phyloP scores from a whole-genome alignment of 2,329 filamentous ascomycete genomes.

The Aspergillus puulaauensis region DNA sequence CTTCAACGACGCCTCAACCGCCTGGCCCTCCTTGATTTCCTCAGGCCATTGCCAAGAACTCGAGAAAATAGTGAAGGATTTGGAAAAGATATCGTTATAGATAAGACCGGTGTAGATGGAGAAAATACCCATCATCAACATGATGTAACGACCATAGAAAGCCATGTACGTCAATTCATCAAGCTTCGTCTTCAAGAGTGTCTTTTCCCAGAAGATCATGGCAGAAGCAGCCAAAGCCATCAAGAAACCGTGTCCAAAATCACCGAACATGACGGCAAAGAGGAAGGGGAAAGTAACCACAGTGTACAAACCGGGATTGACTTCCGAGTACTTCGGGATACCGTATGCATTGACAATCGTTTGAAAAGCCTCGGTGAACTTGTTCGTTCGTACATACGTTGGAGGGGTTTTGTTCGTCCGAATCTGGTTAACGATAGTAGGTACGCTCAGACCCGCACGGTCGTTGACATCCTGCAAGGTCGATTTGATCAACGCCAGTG shows the following conservation, averaged over 20 bases:
- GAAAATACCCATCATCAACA: constrained; percentile 95
- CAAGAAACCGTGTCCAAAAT: constrained; percentile 88
- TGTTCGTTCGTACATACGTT: constrained; percentile 97
- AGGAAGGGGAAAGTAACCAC: constrained; percentile 99
- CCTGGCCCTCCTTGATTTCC: constrained; percentile 63
- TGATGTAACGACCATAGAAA: constrained; percentile 98
- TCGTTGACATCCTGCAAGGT: constrained; percentile 97
- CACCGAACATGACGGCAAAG: constrained; percentile 99
- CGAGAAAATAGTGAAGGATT: constrained; percentile 81
- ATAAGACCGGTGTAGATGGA: constrained; percentile 96
- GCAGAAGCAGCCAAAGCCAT: constrained; percentile 80
- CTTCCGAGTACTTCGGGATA: constrained; percentile 93
- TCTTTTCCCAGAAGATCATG: constrained; percentile 97
- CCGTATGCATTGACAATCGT: constrained; percentile 99
- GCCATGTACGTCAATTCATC: constrained; percentile 98
- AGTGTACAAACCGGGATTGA: constrained; percentile 92
- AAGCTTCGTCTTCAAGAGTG: constrained; percentile 77
- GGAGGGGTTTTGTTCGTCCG: constrained; percentile 95
- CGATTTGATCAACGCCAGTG: constrained; percentile 82
- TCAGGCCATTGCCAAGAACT: constrained; percentile 87
- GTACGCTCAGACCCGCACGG: constrained; percentile 90
- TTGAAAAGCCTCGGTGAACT: constrained; percentile 96
- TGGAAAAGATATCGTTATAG: constrained; percentile 97
- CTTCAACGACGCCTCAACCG: constrained; percentile 67
- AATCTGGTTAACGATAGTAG: constrained; percentile 98